Evolutionary conservation across 345 rosid species (phyloP).

Genomic region (Linum lewisii): DNA sequence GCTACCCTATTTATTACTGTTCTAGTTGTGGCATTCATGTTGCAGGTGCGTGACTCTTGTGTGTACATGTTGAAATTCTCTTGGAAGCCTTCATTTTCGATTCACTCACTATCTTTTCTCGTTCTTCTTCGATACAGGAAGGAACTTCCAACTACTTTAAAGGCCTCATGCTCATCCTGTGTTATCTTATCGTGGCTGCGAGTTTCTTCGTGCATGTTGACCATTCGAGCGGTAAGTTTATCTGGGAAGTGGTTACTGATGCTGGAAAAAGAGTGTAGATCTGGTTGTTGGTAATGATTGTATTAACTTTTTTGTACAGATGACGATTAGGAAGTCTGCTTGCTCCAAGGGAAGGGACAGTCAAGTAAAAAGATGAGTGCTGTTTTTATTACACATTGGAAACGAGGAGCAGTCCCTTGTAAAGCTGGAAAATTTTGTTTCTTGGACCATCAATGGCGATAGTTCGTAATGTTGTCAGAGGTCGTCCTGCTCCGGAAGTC

Average conservation of each 20-base stretch:
- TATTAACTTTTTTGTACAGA: background rate
- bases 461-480: too few species aligned
- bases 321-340: background rate
- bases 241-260: background rate
- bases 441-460: background rate
- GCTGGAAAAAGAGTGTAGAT: background rate
- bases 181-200: conserved; percentile 43
- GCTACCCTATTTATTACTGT: conserved; percentile 35
- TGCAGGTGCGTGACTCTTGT: conserved; percentile 27
- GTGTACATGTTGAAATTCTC: too few species aligned
- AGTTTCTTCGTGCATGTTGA: conserved; percentile 41
- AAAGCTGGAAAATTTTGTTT: background rate
- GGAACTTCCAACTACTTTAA: conserved; percentile 42
- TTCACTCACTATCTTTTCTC: background rate
- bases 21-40: conserved; percentile 38
- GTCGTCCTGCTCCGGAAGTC: background rate
- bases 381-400: background rate
- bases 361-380: background rate
- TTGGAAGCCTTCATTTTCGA: background rate
- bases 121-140: conserved; percentile 23
- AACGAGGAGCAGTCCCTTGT: background rate
- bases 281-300: background rate
- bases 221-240: conserved; percentile 7
- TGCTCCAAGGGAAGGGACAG: background rate
- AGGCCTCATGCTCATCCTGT: conserved; percentile 40